Conservation (phyloP, 345 rosid genomes). For the Dipteronia sinensis region DNA sequence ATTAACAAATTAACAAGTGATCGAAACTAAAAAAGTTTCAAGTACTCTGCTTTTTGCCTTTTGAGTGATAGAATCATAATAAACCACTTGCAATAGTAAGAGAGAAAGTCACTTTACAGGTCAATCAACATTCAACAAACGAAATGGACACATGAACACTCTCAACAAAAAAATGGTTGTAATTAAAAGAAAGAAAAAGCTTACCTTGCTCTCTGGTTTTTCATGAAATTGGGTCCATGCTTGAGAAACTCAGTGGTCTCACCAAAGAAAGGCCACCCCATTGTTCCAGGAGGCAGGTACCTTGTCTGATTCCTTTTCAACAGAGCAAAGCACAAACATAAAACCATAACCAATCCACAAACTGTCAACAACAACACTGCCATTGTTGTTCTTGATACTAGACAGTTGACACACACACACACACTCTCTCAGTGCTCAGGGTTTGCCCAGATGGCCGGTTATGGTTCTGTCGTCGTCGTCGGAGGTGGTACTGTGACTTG, state of each 20-base stretch:
- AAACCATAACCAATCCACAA: constrained; percentile 28
- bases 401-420: too few species aligned
- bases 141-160: constrained; percentile 3
- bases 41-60: constrained; percentile 17
- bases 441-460: too few species aligned
- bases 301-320: constrained; percentile 72
- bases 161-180: background rate
- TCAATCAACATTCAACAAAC: constrained; percentile 15
- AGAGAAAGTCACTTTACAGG: constrained; percentile 13
- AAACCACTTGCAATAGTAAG: constrained; percentile 9
- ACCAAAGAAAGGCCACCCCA: constrained; percentile 93
- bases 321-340: constrained; percentile 56
- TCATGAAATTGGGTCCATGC: constrained; percentile 83
- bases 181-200: background rate
- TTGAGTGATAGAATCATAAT: constrained; percentile 8
- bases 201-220: constrained; percentile 66
- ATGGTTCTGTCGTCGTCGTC: too few species aligned
- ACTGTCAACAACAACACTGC: constrained; percentile 41
- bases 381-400: constrained; percentile 25
- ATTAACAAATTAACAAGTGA: constrained; percentile 6
- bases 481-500: too few species aligned
- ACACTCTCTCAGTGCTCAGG: too few species aligned
- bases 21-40: background rate
- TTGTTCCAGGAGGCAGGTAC: constrained; percentile 84
- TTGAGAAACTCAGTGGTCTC: constrained; percentile 78